A percentile compares a stretch with the other conserved stretches of the same genome.
Conservation (phyloP, 1,139 yeast genomes). For the Kodamaea sp. region DNA sequence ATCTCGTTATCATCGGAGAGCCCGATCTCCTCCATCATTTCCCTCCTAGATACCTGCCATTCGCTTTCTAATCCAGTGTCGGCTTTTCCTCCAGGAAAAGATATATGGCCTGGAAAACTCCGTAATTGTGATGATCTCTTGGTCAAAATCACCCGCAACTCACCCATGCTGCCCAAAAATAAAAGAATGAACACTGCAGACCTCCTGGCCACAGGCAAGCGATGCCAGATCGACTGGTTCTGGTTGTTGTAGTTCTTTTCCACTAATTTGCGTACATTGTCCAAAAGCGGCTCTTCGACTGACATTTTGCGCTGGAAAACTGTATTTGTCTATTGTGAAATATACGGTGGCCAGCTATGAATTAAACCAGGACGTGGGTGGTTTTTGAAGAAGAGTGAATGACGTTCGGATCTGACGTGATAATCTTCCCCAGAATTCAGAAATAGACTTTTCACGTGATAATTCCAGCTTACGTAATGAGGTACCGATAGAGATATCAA, state of each 20-base stretch:
- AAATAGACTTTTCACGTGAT: too few species aligned
- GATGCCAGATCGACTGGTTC: constrained; percentile 55
- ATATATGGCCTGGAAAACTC: constrained; percentile 83
- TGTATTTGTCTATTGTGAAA: too few species aligned
- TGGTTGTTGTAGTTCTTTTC: constrained; percentile 30
- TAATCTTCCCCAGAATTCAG: too few species aligned
- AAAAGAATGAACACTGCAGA: constrained; percentile 75
- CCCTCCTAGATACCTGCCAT: constrained; percentile 75
- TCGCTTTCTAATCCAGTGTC: constrained; percentile 66
- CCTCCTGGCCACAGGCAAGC: constrained; percentile 60
- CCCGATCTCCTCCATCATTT: constrained; percentile 86
- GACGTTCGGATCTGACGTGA: too few species aligned
- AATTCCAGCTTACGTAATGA: too few species aligned
- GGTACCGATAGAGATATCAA: too few species aligned
- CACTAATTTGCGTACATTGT: constrained; percentile 23
- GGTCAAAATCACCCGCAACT: constrained; percentile 73
- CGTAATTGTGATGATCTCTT: constrained; percentile 69
- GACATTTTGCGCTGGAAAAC: too few species aligned
- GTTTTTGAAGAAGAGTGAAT: too few species aligned
- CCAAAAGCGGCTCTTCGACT: constrained; percentile 22
- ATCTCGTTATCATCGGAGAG: constrained; percentile 51
- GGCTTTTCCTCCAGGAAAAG: constrained; percentile 88
- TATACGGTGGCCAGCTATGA: too few species aligned
- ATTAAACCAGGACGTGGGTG: too few species aligned
- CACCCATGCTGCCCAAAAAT: constrained; percentile 71